Evolutionary conservation across 2,329 filamentous ascomycete species (phyloP).

Genomic region (Fusarium piperis): DNA sequence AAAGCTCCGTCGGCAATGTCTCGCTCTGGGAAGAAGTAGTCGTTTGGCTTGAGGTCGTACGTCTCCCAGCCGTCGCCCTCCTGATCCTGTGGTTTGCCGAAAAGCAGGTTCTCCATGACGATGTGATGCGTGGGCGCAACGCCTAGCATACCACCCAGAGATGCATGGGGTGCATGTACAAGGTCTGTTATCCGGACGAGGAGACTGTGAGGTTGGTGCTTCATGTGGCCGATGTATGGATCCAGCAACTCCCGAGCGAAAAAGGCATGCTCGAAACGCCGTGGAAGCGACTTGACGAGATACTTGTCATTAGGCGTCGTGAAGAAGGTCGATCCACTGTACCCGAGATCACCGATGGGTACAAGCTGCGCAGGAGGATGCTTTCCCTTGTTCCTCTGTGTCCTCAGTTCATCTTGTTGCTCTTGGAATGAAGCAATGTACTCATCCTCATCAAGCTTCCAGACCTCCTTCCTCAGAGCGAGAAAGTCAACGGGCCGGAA

Average conservation of each 20-base stretch:
- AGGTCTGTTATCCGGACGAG: constrained; percentile 79
- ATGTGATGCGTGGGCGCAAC: constrained; percentile 76
- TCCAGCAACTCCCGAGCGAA: constrained; percentile 73
- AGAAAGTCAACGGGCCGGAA: constrained; percentile 45
- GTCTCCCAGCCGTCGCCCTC: constrained; percentile 67
- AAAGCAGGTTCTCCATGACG: constrained; percentile 80
- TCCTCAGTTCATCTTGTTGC: neutral
- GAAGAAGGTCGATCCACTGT: constrained; percentile 81
- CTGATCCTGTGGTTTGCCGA: constrained; percentile 61
- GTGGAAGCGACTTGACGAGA: constrained; percentile 76
- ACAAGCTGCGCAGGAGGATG: constrained; percentile 52
- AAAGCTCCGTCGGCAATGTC: constrained; percentile 73
- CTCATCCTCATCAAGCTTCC: constrained; percentile 49
- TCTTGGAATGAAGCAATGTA: constrained; percentile 51
- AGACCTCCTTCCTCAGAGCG: constrained; percentile 42
- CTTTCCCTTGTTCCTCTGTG: constrained; percentile 41
- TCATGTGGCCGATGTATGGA: constrained; percentile 73
- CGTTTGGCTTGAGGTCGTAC: constrained; percentile 78
- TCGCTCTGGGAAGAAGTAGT: constrained; percentile 80
- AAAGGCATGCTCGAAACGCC: constrained; percentile 75
- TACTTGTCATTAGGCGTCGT: constrained; percentile 72
- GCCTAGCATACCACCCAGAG: constrained; percentile 68
- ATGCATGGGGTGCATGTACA: constrained; percentile 63
- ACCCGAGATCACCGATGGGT: constrained; percentile 74
- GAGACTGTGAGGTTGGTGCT: constrained; percentile 65